These are phyloP conservation scores for Amanita phalloides DNA, from an alignment of 768 basidiomycete species.

Conservation along the genomic window DNA sequence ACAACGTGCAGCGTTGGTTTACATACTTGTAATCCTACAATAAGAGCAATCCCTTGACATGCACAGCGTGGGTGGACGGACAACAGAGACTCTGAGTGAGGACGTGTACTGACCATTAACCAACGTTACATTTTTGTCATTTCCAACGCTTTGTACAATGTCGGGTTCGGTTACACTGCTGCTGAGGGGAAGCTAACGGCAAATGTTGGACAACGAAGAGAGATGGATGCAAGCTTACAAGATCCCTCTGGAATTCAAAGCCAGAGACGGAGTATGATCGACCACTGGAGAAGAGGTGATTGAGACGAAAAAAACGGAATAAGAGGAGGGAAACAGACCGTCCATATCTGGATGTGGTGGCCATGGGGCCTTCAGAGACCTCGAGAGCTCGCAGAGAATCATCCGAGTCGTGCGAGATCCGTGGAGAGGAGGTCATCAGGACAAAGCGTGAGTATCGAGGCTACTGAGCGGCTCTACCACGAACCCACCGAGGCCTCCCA, in stretches of 20 bases:
- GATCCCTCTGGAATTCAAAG: slow-evolving; percentile 70
- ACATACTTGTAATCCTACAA: slow-evolving; percentile 71
- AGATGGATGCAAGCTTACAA: slow-evolving; percentile 18
- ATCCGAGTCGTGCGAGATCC: slow-evolving; percentile 49
- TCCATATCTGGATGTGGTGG: slow-evolving; percentile 19
- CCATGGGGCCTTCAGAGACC: slow-evolving; percentile 50
- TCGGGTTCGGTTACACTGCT: slow-evolving; percentile 68
- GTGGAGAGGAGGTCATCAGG: slow-evolving; percentile 29
- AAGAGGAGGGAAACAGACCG: slow-evolving; percentile 18
- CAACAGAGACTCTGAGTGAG: not conserved
- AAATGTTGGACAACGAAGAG: not conserved
- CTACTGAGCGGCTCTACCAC: slow-evolving; percentile 12
- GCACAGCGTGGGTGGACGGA: not conserved
- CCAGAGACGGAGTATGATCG: slow-evolving; percentile 64
- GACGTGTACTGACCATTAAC: slow-evolving; percentile 46
- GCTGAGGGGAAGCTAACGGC: slow-evolving; percentile 49
- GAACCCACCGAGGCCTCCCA: slow-evolving; percentile 35
- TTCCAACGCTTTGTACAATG: slow-evolving; percentile 28
- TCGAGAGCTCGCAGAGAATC: slow-evolving; percentile 75
- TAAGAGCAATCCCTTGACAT: slow-evolving; percentile 65
- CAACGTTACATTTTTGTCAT: slow-evolving; percentile 68
- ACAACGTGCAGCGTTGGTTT: not conserved
- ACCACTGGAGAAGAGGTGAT: slow-evolving; percentile 14
- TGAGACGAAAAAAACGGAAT: not conserved
- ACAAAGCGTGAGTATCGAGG: slow-evolving; percentile 1